Evolutionary conservation across 805 yeast genomes (phyloP), one percentile per base, ranked within the genome.

Genomic region (Lipomyces mesembrius): DNA sequence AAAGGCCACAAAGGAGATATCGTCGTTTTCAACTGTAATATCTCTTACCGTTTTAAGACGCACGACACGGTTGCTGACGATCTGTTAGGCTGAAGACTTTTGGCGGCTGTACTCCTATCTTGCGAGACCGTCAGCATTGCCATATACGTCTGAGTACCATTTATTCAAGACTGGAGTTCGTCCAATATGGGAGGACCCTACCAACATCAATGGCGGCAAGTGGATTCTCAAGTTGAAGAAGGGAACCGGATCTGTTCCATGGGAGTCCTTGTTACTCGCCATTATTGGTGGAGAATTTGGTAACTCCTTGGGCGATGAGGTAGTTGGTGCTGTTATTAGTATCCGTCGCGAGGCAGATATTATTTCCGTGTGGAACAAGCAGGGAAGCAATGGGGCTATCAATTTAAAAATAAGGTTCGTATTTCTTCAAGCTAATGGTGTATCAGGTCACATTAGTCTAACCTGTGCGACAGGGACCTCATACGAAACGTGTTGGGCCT

Each of bases 181-280:
- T 79, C 99, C 99, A 65, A 97, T 95, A 84, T 94, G 99, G 99
- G 99, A 94, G 84, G 98, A 94, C 79, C 84, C 82, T 62, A 85
- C 86, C 70, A 95, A 95, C 80, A 79, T 91, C 68, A 83, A 88
- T 73, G 99, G 99, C 77, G 99, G 98, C 76, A 92, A 91, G 82
- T 95, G 97, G 97, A 83, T 89, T 58, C 89, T 85, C 80, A 87
- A 84, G 79, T 86, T 89, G 79, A 88, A 83, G 78, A 83, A 85
- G 69, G 89, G 84, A 70, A 78, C 53, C 12, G 62, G 67, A 11
- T 43, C 65, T 4, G 34, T 20, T 57, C 54, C 64, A 43, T 77
- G 79, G 79, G 79, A 77, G 75, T 76, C 88, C 58, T 77, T 87
- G 54, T 74, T 88, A 60, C 74, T 88, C 67, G 82, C 83, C 68